Percentiles rank a stretch among this genome's conserved stretches.
phyloP scores from a whole-genome alignment of 371 early-diverging fungal genomes.

The Mortierella sp. region DNA sequence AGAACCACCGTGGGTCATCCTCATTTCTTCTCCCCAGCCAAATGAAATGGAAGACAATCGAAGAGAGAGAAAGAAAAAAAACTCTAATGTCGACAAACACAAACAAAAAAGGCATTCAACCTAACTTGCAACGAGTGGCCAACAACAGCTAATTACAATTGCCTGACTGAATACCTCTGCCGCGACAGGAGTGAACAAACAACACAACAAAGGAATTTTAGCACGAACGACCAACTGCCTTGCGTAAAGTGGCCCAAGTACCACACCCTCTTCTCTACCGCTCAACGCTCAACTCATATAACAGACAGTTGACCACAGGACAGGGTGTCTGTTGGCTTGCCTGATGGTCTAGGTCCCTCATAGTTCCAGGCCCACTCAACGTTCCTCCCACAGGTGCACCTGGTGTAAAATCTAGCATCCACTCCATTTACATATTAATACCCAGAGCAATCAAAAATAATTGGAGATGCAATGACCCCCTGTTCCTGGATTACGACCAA shows the following conservation, averaged over 20 bases:
- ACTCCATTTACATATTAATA: neutral
- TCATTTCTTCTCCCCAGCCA: neutral
- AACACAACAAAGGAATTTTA: neutral
- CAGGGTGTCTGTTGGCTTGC: neutral
- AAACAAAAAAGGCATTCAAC: neutral
- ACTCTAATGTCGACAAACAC: slow-evolving; percentile 3
- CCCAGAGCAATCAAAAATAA: neutral
- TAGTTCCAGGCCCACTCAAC: slow-evolving; percentile 1
- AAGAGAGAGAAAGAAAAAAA: neutral
- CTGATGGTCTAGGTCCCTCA: neutral
- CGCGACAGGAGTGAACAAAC: neutral
- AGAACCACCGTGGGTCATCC: too few relatives aligned
- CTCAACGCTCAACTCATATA: neutral
- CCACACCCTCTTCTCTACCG: neutral
- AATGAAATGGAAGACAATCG: neutral
- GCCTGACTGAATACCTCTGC: neutral
- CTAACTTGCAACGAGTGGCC: too few relatives aligned
- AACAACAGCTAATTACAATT: neutral
- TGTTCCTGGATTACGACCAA: neutral
- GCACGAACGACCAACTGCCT: neutral
- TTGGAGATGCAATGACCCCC: neutral
- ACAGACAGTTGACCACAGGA: neutral
- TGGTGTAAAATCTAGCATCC: neutral
- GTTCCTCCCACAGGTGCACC: too few relatives aligned
- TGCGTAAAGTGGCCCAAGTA: neutral